These are phyloP conservation scores for Paramecium sexaurelia DNA, from an alignment of 73 alveolate species.

Conservation along the genomic window DNA sequence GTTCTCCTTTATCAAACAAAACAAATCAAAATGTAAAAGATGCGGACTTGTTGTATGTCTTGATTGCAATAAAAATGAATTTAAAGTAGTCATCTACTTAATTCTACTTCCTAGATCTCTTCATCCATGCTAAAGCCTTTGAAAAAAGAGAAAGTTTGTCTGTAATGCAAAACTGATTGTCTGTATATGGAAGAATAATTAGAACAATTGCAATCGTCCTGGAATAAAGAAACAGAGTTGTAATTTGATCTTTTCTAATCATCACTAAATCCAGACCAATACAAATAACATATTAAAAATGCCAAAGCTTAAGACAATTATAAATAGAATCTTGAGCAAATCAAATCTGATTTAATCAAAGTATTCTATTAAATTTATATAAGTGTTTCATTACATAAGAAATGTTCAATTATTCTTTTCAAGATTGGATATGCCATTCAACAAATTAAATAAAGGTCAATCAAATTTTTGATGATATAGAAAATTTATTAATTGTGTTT, in stretches of 20 bases:
- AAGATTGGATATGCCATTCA: slow-evolving; percentile 15
- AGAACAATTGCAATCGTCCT: neutral
- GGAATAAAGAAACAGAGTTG: neutral
- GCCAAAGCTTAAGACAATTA: neutral
- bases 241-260: neutral
- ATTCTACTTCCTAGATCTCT: neutral
- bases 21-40: slow-evolving; percentile 15
- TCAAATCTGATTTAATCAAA: slow-evolving; percentile 6
- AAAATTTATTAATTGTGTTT: neutral
- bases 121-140: neutral
- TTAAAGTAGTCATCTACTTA: neutral
- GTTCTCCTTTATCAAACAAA: neutral
- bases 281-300: neutral
- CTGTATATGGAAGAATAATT: neutral
- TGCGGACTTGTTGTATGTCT: neutral
- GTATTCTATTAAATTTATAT: neutral
- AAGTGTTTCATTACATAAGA: neutral
- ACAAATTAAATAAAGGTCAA: neutral
- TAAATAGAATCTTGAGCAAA: neutral
- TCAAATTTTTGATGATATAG: neutral
- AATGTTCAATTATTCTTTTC: slow-evolving; percentile 20
- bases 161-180: neutral
- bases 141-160: neutral
- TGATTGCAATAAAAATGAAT: neutral
- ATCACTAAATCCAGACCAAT: neutral